Percentiles rank a stretch among this genome's conserved stretches.
Conservation (phyloP, 2,329 filamentous ascomycete genomes). For the Cercospora sojina region DNA sequence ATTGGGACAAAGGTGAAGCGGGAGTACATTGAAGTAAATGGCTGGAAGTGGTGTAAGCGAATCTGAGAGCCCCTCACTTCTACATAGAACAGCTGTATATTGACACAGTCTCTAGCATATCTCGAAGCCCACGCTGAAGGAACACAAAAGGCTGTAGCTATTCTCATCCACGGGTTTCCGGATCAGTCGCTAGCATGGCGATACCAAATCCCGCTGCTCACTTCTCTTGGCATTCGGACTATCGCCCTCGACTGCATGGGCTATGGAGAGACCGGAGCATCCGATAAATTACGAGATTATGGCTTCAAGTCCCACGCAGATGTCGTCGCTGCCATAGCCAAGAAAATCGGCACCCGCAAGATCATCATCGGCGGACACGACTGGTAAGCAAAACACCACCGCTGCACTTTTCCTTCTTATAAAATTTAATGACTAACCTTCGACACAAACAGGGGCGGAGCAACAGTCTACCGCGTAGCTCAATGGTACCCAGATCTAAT, state of each 20-base stretch:
- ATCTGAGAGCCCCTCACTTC: neutral
- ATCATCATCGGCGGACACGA: constrained; percentile 90
- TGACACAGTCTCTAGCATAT: constrained; percentile 11
- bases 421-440: neutral
- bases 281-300: constrained; percentile 56
- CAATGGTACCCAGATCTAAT: constrained; percentile 73
- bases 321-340: constrained; percentile 72
- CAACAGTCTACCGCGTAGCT: constrained; percentile 70
- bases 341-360: constrained; percentile 52
- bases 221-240: constrained; percentile 71
- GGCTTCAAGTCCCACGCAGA: constrained; percentile 68
- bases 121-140: constrained; percentile 18
- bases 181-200: constrained; percentile 85
- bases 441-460: constrained; percentile 56
- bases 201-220: constrained; percentile 76
- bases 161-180: constrained; percentile 74
- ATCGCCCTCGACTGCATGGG: constrained; percentile 85
- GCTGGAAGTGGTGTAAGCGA: constrained; percentile 63
- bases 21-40: constrained; percentile 60
- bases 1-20: constrained; percentile 12
- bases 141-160: constrained; percentile 51
- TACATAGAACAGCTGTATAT: neutral
- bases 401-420: neutral
- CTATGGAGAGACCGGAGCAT: constrained; percentile 66
- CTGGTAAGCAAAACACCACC: constrained; percentile 52